Evolutionary conservation across 108 stramenopile genomes (phyloP).

Genomic region (Conticribra guillardii): DNA sequence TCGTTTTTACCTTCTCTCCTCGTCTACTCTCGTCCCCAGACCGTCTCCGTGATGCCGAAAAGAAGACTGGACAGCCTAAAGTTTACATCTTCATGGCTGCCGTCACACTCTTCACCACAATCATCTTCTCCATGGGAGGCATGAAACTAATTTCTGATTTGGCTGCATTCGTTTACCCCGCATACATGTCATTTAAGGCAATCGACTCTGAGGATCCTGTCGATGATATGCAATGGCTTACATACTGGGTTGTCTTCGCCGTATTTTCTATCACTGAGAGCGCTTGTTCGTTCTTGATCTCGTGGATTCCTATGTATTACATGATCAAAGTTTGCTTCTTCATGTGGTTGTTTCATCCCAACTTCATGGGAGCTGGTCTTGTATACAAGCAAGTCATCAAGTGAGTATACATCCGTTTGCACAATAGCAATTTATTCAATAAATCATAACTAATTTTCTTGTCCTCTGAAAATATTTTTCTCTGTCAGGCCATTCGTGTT

Average conservation of each 20-base stretch:
- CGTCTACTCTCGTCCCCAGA: conserved; percentile 52
- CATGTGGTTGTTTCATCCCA: conserved; percentile 87
- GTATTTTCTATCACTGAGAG: conserved; percentile 74
- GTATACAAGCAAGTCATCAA: conserved; percentile 71
- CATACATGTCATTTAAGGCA: conserved; percentile 97
- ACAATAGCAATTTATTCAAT: neutral
- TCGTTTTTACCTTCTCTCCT: neutral
- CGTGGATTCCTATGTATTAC: conserved; percentile 83
- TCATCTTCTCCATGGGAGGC: conserved; percentile 67
- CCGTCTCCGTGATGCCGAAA: conserved; percentile 71
- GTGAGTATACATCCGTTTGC: conserved; percentile 28
- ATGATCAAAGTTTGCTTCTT: conserved; percentile 77
- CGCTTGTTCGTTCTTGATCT: conserved; percentile 50
- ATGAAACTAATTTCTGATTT: conserved; percentile 87
- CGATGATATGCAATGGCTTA: conserved; percentile 96
- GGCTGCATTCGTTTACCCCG: conserved; percentile 94
- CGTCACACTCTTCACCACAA: conserved; percentile 27
- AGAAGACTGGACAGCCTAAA: conserved; percentile 83
- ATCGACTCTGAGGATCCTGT: conserved; percentile 77
- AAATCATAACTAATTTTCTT: neutral
- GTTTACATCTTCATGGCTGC: conserved; percentile 68
- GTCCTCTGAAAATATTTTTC: neutral
- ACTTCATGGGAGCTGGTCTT: conserved; percentile 74
- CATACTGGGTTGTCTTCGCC: conserved; percentile 97
- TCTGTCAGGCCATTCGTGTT: conserved; percentile 55